Evolutionary conservation across 108 stramenopile genomes (phyloP).

Genomic region (Nannochloropsis gaditana): DNA sequence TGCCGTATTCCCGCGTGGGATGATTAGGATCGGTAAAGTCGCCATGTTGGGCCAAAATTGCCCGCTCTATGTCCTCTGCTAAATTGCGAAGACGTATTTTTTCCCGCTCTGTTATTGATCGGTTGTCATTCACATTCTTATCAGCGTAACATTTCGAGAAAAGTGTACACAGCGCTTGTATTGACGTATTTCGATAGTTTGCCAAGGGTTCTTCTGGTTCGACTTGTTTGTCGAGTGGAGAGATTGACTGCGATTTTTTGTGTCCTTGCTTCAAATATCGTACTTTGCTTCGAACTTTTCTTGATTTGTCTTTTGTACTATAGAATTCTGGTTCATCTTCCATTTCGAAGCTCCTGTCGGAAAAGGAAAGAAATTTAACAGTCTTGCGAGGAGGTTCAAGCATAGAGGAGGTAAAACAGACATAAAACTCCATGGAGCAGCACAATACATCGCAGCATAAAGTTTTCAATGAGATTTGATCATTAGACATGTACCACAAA

Average conservation of each 20-base stretch:
- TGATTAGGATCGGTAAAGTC: neutral
- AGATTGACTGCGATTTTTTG: neutral
- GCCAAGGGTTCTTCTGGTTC: neutral
- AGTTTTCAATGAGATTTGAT: no score
- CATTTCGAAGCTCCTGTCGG: no score
- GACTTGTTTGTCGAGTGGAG: neutral
- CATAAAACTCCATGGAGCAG: no score
- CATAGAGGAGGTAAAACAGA: no score
- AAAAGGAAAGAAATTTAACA: no score
- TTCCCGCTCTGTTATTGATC: neutral
- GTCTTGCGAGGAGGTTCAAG: no score
- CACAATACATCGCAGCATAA: no score
- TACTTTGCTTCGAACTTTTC: no score
- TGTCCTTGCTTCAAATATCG: neutral
- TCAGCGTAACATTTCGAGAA: neutral
- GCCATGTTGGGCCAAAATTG: neutral
- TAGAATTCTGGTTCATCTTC: no score
- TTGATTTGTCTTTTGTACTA: no score
- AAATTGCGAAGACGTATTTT: neutral
- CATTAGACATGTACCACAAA: no score
- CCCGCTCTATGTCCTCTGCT: neutral
- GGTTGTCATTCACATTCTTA: neutral
- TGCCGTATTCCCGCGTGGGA: neutral
- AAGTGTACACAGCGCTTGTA: neutral
- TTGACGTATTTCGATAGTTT: neutral